These are phyloP conservation scores for Noccaea caerulescens DNA, from an alignment of 345 rosid species.

Conservation along the genomic window DNA sequence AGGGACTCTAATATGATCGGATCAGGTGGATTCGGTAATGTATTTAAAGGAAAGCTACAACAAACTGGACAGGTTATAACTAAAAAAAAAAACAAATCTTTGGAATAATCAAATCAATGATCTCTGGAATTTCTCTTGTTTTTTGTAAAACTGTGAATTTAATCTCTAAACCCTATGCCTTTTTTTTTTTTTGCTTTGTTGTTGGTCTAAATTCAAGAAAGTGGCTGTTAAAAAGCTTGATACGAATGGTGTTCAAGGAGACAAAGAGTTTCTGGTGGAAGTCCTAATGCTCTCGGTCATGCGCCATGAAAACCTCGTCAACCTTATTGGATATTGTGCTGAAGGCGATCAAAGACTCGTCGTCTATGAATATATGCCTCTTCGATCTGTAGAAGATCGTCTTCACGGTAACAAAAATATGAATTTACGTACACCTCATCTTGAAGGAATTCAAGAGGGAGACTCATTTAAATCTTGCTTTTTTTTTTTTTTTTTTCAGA, in stretches of 20 bases:
- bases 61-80: slow-evolving; percentile 58
- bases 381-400: slow-evolving; percentile 74
- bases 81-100: neutral
- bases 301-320: slow-evolving; percentile 74
- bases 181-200: neutral
- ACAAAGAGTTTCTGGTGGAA: slow-evolving; percentile 81
- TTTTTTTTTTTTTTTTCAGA: slow-evolving; percentile 36
- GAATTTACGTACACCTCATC: neutral
- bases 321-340: slow-evolving; percentile 70
- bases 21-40: slow-evolving; percentile 82
- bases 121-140: neutral
- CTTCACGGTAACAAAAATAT: slow-evolving; percentile 51
- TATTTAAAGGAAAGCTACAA: slow-evolving; percentile 58
- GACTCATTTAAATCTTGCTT: neutral
- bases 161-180: neutral
- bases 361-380: slow-evolving; percentile 71
- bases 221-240: slow-evolving; percentile 81
- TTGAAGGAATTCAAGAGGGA: neutral
- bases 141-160: neutral
- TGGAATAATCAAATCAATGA: neutral
- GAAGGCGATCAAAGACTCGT: slow-evolving; percentile 79
- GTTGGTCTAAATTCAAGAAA: slow-evolving; percentile 16
- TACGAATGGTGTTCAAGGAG: slow-evolving; percentile 67
- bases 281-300: slow-evolving; percentile 81
- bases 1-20: slow-evolving; percentile 56